Evolutionary conservation across 495 filamentous ascomycete genomes (phyloP), one percentile per base, ranked within the genome.

Genomic region (Aspergillus incahuasiensis): DNA sequence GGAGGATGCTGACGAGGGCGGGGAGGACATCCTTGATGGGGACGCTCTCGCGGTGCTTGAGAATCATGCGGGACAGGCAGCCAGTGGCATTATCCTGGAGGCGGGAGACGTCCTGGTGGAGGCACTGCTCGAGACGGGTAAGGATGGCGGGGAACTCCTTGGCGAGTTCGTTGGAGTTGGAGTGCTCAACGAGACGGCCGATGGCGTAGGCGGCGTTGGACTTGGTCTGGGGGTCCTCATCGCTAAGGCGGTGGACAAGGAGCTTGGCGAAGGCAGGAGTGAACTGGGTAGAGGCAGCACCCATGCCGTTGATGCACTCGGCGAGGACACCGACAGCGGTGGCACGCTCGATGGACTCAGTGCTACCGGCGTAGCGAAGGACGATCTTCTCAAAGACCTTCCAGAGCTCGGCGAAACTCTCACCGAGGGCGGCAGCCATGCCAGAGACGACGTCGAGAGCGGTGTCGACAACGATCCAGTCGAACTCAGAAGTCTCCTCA

Each of bases 401-500:
- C 90, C 90, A 97, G 52, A 96, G 75, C 72, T 96, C 84, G 43
- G 77, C 74, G 65, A 96, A 97, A 60, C 84, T 85, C 16, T 79
- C 71, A 20, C 95, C 95, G 13, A 97, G 84, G 24, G 89, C 92
- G 34, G 81, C 81, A 16, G 92, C 84, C 25, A 98, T 79, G 25
- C 87, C 89, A 38, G 89, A 87, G 28, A 96, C 77, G 34, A 92
- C 89, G 58, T 98, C 94, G 56, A 97, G 79, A 13, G 89, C 91
- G 16, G 90, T 96, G 72, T 98, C 94, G 47, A 98, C 87, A 42
- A 95, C 85, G 22, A 95, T 82, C 94, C 94, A 97, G 74, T 97
- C 94, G 66, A 92, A 97, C 76, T 98, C 94, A 16, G 94, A 92
- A 16, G 86, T 87, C 65, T 94, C 91, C 32, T 92, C 86, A 24